A percentile compares a stretch with the other conserved stretches of the same genome.
These are phyloP conservation scores for Candolleomyces aberdarensis DNA, from an alignment of 768 basidiomycete species.

Conservation along the genomic window DNA sequence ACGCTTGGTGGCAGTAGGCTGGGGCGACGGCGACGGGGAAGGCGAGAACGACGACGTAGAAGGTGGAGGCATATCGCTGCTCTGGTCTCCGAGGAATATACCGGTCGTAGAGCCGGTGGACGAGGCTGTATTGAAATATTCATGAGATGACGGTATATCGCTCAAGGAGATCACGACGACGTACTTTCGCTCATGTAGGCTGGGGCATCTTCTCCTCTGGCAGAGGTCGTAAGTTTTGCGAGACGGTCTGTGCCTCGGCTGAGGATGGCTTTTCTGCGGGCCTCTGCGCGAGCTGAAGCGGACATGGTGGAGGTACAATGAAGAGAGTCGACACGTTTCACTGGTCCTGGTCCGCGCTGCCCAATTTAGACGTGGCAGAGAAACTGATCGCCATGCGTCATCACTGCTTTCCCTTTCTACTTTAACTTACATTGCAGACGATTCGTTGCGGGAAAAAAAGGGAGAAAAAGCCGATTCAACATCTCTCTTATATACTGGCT, in stretches of 20 bases:
- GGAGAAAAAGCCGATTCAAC: too few relatives aligned
- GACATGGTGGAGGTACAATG: slow-evolving; percentile 6
- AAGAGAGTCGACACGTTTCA: slow-evolving; percentile 2
- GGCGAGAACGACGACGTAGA: slow-evolving; percentile 9
- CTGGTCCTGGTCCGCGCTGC: neutral
- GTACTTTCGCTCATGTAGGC: slow-evolving; percentile 52
- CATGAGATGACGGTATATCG: too few relatives aligned
- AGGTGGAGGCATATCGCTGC: slow-evolving; percentile 38
- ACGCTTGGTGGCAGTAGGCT: slow-evolving; percentile 11
- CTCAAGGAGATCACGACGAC: slow-evolving; percentile 3
- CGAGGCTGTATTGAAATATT: neutral
- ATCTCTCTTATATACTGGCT: too few relatives aligned
- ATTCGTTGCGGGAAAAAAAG: too few relatives aligned
- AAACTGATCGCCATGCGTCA: slow-evolving; percentile 1
- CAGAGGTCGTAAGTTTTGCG: slow-evolving; percentile 72
- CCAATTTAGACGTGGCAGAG: slow-evolving; percentile 6
- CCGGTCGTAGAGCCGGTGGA: slow-evolving; percentile 21
- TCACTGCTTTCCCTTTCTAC: neutral
- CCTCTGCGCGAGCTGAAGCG: slow-evolving; percentile 72
- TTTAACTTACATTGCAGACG: too few relatives aligned
- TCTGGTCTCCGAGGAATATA: slow-evolving; percentile 47
- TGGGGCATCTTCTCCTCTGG: slow-evolving; percentile 65
- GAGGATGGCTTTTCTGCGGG: slow-evolving; percentile 74
- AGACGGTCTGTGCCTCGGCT: slow-evolving; percentile 69
- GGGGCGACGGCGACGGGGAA: slow-evolving; percentile 12